Percentiles rank a stretch among this genome's conserved stretches.
Evolutionary conservation across 768 basidiomycete species (phyloP).

Genomic region (Steccherinum ochraceum): DNA sequence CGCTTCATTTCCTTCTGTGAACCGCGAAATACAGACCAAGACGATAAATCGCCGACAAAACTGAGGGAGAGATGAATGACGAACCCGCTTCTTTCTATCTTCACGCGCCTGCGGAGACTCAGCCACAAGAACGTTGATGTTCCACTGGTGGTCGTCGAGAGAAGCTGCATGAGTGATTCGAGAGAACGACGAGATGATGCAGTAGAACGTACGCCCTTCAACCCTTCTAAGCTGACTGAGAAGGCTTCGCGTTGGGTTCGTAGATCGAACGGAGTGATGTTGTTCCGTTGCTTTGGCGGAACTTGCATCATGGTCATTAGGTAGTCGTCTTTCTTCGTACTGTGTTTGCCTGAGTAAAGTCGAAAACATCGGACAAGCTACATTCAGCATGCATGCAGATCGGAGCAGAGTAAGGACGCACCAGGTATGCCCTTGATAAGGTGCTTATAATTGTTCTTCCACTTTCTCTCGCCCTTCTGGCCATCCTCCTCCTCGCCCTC

Average conservation of each 20-base stretch:
- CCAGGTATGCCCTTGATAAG: constrained; percentile 72
- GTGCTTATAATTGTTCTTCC: constrained; percentile 72
- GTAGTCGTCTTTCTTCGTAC: constrained; percentile 75
- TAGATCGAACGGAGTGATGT: constrained; percentile 55
- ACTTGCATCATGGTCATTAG: constrained; percentile 57
- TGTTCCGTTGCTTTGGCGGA: constrained; percentile 65
- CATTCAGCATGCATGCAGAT: background rate
- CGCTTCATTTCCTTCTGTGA: constrained; percentile 67
- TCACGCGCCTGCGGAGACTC: constrained; percentile 73
- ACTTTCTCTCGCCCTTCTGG: constrained; percentile 50
- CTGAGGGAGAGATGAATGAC: too few relatives aligned
- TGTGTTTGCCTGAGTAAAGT: constrained; percentile 56
- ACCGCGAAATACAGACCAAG: background rate
- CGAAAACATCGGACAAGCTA: constrained; percentile 3
- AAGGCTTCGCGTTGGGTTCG: constrained; percentile 71
- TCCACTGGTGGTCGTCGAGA: too few relatives aligned
- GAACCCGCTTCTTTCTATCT: constrained; percentile 70
- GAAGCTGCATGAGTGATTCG: background rate
- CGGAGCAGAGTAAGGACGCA: constrained; percentile 26
- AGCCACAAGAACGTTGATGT: constrained; percentile 48
- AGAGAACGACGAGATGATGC: constrained; percentile 10
- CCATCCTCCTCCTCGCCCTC: constrained; percentile 51
- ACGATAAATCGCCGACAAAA: too few relatives aligned
- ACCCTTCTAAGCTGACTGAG: constrained; percentile 48
- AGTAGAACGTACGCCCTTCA: constrained; percentile 6